phyloP scores from a whole-genome alignment of 148 eudicot species.

The Silene latifolia region DNA sequence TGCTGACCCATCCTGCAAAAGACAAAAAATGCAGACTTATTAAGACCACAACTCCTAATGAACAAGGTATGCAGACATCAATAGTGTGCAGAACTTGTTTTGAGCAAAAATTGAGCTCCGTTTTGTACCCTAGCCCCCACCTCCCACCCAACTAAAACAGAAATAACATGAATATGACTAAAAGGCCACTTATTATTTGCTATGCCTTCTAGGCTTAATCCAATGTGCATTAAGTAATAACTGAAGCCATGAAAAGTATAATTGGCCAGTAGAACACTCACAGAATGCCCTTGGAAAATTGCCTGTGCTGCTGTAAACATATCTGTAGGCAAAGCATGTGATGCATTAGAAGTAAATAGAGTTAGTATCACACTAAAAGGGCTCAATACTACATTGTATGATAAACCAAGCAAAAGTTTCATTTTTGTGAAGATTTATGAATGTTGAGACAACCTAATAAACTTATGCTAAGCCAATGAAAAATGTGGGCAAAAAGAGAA shows the following conservation, averaged over 20 bases:
- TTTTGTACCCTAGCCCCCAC: not conserved
- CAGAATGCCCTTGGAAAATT: slow-evolving; percentile 64
- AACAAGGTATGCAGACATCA: not conserved
- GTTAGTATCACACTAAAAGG: not conserved
- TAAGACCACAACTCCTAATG: not conserved
- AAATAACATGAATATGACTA: not conserved
- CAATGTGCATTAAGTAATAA: not conserved
- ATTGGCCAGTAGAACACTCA: slow-evolving; percentile 38
- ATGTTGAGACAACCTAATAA: not conserved
- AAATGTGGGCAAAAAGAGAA: not conserved
- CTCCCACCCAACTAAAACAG: not conserved
- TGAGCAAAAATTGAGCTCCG: not conserved
- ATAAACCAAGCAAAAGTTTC: not conserved
- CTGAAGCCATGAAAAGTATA: slow-evolving; percentile 2
- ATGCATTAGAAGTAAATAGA: slow-evolving; percentile 8
- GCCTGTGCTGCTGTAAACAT: slow-evolving; percentile 73
- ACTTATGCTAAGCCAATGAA: not conserved
- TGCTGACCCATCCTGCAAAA: slow-evolving; percentile 68
- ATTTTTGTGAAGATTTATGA: not conserved
- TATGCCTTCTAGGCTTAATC: not conserved
- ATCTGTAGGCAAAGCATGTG: slow-evolving; percentile 52
- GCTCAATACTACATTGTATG: not conserved
- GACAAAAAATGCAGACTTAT: slow-evolving; percentile 2
- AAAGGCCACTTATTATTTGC: not conserved
- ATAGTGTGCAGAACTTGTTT: not conserved